Percentiles rank a stretch among this genome's conserved stretches.
phyloP scores from a whole-genome alignment of 345 rosid species.

The Pelargonium nanum region DNA sequence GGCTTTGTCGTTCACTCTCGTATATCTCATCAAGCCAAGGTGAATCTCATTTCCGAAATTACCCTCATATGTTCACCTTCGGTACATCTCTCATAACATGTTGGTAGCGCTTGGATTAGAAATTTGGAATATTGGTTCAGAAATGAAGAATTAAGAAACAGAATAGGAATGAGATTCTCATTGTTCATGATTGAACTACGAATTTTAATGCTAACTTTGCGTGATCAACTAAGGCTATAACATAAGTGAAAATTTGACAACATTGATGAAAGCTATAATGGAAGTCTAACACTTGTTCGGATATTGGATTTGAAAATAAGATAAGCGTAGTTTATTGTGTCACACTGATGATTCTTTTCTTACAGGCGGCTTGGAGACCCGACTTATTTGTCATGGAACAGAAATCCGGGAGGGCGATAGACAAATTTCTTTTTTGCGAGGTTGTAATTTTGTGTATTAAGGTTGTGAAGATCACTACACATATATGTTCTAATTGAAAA shows the following conservation, averaged over 20 bases:
- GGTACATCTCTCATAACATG: neutral
- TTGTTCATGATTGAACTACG: too few species aligned
- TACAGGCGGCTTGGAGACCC: conserved; percentile 93
- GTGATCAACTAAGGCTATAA: too few species aligned
- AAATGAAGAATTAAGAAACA: too few species aligned
- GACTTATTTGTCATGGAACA: conserved; percentile 87
- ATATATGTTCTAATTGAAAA: too few species aligned
- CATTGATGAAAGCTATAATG: too few species aligned
- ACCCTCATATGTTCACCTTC: neutral
- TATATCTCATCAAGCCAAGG: conserved; percentile 93
- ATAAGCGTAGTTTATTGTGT: neutral
- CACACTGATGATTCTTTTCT: conserved; percentile 3
- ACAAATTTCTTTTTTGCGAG: conserved; percentile 6
- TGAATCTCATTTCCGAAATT: conserved; percentile 17
- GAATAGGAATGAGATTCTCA: too few species aligned
- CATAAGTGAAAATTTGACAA: too few species aligned
- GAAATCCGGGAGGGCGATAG: conserved; percentile 58
- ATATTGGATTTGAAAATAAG: neutral
- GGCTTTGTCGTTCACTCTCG: conserved; percentile 75
- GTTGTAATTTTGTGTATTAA: too few species aligned
- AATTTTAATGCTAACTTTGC: too few species aligned
- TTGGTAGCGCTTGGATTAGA: neutral
- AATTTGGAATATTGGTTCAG: too few species aligned
- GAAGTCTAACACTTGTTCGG: neutral
- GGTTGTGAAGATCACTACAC: too few species aligned